Evolutionary conservation across 306 rosid species (phyloP).

Genomic region (Dalbergia cultrata): DNA sequence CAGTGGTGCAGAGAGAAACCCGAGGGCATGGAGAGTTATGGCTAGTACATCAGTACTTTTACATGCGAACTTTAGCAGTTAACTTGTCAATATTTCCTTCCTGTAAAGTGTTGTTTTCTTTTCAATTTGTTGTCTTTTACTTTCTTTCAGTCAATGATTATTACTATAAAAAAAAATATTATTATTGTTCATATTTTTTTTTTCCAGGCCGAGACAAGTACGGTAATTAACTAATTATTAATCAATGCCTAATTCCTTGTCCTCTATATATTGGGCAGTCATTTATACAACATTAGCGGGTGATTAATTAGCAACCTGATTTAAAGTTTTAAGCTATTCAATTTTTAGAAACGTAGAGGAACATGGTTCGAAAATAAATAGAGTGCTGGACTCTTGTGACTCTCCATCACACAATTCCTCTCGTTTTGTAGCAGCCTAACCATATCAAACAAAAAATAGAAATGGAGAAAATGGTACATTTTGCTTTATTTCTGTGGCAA

Average conservation of each 20-base stretch:
- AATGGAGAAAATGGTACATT: not conserved
- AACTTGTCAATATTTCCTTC: constrained; percentile 41
- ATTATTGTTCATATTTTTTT: not conserved
- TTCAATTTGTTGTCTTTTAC: constrained; percentile 31
- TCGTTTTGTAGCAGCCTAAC: constrained; percentile 35
- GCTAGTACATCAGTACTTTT: constrained; percentile 27
- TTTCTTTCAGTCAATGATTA: constrained; percentile 6
- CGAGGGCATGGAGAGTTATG: constrained; percentile 3
- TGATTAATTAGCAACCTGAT: constrained; percentile 38
- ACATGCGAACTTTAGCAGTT: constrained; percentile 40
- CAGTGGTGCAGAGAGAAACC: constrained; percentile 21
- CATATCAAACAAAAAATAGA: constrained; percentile 21
- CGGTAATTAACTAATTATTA: not conserved
- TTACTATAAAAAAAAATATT: not conserved
- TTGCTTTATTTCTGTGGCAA: constrained; percentile 48
- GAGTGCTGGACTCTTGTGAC: constrained; percentile 8
- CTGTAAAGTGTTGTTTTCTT: constrained; percentile 29
- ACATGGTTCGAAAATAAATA: not conserved
- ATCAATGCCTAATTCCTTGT: constrained; percentile 26
- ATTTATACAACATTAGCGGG: constrained; percentile 39
- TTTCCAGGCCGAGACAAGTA: constrained; percentile 6
- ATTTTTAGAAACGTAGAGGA: constrained; percentile 6
- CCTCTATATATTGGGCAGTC: constrained; percentile 28
- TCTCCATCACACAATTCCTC: constrained; percentile 17
- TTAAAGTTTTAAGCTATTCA: constrained; percentile 9